Conservation (phyloP, 768 basidiomycete species). For the Pleurotus citrinopileatus region DNA sequence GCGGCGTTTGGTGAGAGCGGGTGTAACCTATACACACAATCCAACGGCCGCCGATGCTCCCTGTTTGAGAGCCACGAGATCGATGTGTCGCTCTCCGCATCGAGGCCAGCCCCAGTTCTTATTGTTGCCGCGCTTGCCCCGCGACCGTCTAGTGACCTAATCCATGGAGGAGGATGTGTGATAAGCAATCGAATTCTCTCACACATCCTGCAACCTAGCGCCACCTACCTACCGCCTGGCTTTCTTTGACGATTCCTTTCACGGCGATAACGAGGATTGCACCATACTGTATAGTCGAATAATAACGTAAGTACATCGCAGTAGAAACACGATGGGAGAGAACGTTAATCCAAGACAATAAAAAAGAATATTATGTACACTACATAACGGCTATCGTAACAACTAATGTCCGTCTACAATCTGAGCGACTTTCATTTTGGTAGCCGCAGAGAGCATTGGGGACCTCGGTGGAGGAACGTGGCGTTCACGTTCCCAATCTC, state of each 20-base stretch:
- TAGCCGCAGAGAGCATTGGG: conserved; percentile 26
- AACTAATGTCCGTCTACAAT: conserved; percentile 36
- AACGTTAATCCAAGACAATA: not conserved
- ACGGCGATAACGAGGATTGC: not conserved
- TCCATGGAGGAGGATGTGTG: not conserved
- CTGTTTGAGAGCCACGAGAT: conserved; percentile 5
- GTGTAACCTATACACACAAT: not conserved
- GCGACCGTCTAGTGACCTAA: conserved; percentile 2
- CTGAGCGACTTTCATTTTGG: conserved; percentile 43
- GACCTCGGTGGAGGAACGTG: conserved; percentile 12
- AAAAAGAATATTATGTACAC: not conserved
- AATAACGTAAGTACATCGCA: conserved; percentile 7
- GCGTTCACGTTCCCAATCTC: conserved; percentile 23
- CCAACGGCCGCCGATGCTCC: conserved; percentile 5
- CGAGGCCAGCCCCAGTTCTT: conserved; percentile 2
- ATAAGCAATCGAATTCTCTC: not conserved
- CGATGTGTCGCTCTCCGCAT: not conserved
- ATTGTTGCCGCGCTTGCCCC: conserved; percentile 9
- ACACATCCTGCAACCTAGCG: conserved; percentile 2
- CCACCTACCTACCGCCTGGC: not conserved
- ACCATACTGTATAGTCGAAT: conserved; percentile 2
- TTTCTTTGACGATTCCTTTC: conserved; percentile 7
- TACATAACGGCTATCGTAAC: not conserved
- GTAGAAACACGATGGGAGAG: not conserved
- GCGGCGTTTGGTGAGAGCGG: conserved; percentile 9